Percentiles rank a stretch among this genome's conserved stretches.
Conservation (phyloP, 2,329 filamentous ascomycete genomes). For the Pseudocercospora pini-densiflorae region DNA sequence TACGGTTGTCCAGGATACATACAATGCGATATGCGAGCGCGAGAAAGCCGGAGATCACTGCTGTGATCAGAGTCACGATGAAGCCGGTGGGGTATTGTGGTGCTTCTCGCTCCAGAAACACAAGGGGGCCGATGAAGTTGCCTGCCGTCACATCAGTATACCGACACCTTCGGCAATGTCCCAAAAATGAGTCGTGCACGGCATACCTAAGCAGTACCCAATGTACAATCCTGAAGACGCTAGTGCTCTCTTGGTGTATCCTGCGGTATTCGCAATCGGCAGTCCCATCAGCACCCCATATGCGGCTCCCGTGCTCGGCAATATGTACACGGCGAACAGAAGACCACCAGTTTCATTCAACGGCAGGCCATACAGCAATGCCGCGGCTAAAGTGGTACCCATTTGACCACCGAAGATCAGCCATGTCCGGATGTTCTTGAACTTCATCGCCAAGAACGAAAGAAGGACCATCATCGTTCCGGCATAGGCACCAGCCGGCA, state of each 20-base stretch:
- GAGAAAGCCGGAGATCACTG: constrained; percentile 42
- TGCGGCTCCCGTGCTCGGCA: constrained; percentile 13
- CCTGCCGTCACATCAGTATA: constrained; percentile 26
- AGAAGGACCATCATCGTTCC: constrained; percentile 21
- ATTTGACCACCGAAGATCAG: constrained; percentile 19
- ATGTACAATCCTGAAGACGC: constrained; percentile 56
- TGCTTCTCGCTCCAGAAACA: constrained; percentile 47
- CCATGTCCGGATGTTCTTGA: constrained; percentile 19
- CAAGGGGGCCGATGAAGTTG: constrained; percentile 52
- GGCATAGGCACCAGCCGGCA: constrained; percentile 21
- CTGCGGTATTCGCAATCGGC: constrained; percentile 31
- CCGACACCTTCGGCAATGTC: background rate
- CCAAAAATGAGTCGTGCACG: background rate
- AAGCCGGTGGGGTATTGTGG: constrained; percentile 49
- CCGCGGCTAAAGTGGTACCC: constrained; percentile 15
- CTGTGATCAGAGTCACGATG: constrained; percentile 42
- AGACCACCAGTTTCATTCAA: constrained; percentile 13
- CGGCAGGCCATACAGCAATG: constrained; percentile 19
- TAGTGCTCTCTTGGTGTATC: constrained; percentile 45
- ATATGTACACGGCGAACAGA: constrained; percentile 19
- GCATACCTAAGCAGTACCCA: constrained; percentile 55
- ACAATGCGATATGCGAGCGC: constrained; percentile 50
- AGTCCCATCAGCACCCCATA: constrained; percentile 22
- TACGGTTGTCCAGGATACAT: constrained; percentile 50
- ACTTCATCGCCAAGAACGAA: constrained; percentile 14